Conservation (phyloP, 768 basidiomycete species). For the Ephemerocybe angulata region DNA sequence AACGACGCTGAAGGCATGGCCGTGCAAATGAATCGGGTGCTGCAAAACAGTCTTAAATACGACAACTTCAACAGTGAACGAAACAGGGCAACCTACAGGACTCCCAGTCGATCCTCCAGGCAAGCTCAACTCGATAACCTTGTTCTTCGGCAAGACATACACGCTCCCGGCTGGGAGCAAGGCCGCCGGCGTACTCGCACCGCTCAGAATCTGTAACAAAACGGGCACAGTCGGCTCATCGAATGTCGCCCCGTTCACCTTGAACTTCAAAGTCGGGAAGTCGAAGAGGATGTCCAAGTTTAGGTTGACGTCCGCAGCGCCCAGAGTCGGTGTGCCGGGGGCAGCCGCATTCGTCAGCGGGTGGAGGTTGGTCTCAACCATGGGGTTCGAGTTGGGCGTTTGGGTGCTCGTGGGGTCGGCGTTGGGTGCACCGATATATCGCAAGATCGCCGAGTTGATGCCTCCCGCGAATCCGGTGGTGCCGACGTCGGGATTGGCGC, state of each 20-base stretch:
- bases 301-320: conserved; percentile 39
- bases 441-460: conserved; percentile 51
- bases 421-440: conserved; percentile 40
- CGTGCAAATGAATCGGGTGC: conserved; percentile 48
- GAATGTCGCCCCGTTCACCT: conserved; percentile 34
- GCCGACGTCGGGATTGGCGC: conserved; percentile 16
- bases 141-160: conserved; percentile 31
- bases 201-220: conserved; percentile 43
- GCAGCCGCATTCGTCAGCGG: conserved; percentile 24
- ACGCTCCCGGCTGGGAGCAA: conserved; percentile 30
- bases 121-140: conserved; percentile 18
- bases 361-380: conserved; percentile 37
- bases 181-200: conserved; percentile 26
- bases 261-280: conserved; percentile 18
- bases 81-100: not conserved
- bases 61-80: not conserved
- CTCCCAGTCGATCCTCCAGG: conserved; percentile 27
- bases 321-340: conserved; percentile 36
- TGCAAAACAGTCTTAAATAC: not conserved
- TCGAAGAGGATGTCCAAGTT: conserved; percentile 29
- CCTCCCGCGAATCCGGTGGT: conserved; percentile 22
- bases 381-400: conserved; percentile 19
- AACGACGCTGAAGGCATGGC: conserved; percentile 42
- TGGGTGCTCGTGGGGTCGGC: conserved; percentile 37
- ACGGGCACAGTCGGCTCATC: conserved; percentile 38